These are phyloP conservation scores for Epichloe uncinata DNA, from an alignment of 2,329 filamentous ascomycete species.

Conservation along the genomic window DNA sequence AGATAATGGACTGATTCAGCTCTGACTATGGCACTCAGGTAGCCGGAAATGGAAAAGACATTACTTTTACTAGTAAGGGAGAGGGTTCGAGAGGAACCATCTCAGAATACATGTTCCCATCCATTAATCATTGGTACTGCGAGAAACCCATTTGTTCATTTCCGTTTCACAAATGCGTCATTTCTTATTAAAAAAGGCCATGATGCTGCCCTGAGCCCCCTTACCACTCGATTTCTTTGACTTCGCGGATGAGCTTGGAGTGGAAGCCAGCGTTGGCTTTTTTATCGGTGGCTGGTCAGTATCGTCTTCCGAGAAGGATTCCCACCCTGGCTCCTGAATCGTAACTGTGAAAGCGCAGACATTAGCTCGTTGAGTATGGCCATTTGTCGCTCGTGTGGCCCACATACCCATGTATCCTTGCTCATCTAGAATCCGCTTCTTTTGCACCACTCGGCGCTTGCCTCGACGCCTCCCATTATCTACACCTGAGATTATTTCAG, in stretches of 20 bases:
- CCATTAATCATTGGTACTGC: not conserved
- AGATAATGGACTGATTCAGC: too few relatives aligned
- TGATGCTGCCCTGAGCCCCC: conserved; percentile 64
- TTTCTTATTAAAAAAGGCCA: conserved; percentile 80
- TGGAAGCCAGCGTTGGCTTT: conserved; percentile 38
- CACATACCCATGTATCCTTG: conserved; percentile 74
- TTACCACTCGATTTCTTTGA: conserved; percentile 46
- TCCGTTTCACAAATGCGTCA: conserved; percentile 17
- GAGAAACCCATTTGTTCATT: not conserved
- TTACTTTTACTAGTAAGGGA: too few relatives aligned
- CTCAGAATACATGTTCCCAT: not conserved
- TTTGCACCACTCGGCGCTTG: conserved; percentile 70
- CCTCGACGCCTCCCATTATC: conserved; percentile 57
- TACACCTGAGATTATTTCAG: conserved; percentile 39
- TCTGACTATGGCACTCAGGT: too few relatives aligned
- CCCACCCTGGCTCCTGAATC: conserved; percentile 73
- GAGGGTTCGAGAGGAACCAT: too few relatives aligned
- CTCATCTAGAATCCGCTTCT: conserved; percentile 75
- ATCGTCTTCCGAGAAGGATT: conserved; percentile 88
- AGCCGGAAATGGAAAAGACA: too few relatives aligned
- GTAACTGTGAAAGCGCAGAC: conserved; percentile 47
- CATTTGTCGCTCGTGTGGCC: not conserved
- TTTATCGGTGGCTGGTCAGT: conserved; percentile 36
- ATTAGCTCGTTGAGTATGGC: not conserved
- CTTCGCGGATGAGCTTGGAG: conserved; percentile 34